Base-by-base conservation (phyloP, 306 rosid genomes). In the Quercus mongolica region DNA sequence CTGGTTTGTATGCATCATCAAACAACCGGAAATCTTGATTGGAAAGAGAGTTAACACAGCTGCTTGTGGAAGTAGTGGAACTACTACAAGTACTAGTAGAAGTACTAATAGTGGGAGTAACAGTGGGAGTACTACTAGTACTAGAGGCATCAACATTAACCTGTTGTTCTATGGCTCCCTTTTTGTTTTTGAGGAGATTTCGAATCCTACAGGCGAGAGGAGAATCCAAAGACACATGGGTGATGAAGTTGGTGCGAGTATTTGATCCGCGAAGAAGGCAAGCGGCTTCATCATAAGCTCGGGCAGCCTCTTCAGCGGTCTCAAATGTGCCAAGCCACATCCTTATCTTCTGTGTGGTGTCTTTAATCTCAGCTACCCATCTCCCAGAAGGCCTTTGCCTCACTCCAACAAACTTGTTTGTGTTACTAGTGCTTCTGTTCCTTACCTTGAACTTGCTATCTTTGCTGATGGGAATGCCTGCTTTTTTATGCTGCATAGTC, bases 291-390 rank as follows among this genome's bases (percentile, higher is more conserved):
- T 94, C 99, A 17, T 94, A 94, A 33, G 99, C 95, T 35, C 95
- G 86, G 7, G 99, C 99, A 5, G 99, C 99, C 69, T 92, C 97
- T 54, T 94, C 99, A 1, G 99, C 99, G 1, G 97, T 91, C 87
- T 94, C 97, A 76, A 91, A 94, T 57, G 99, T 94, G 38, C 99
- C 99, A 30, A 94, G 95, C 99, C 99, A 94, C 95, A 94, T 92
- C 86, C 99, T 91, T 71, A 92, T 92, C 85, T 91, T 92, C 70
- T 91, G 92, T 6, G 92, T 92, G 9, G 97, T 94, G 88, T 92
- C 97, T 81, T 94, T 92, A 83, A 94, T 94, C 87, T 94, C 98
- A 46, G 98, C 98, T 19, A 94, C 98, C 98, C 98, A 94, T 87
- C 99, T 90, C n/a, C 99, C 99, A 11, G 99, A 94, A 56, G 99